phyloP scores from a whole-genome alignment of 768 basidiomycete genomes.

The Tephrocybe sp. region DNA sequence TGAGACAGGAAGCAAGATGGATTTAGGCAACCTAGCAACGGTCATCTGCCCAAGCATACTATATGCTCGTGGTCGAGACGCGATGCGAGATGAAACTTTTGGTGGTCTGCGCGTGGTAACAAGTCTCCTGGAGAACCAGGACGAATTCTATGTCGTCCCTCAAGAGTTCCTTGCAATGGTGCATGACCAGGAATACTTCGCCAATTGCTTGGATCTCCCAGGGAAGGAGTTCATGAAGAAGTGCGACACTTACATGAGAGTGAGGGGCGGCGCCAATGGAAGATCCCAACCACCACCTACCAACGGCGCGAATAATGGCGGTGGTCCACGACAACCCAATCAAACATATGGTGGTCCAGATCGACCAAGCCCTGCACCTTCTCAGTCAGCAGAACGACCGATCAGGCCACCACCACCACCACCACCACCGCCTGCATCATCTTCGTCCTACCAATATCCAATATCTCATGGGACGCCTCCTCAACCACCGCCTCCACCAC shows the following conservation, averaged over 20 bases:
- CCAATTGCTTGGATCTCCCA: conserved; percentile 82
- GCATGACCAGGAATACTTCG: conserved; percentile 90
- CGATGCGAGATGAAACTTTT: conserved; percentile 92
- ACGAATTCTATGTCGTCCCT: conserved; percentile 94
- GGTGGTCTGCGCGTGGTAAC: conserved; percentile 84
- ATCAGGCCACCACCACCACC: conserved; percentile 40
- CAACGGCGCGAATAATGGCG: conserved; percentile 34
- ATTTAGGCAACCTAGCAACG: conserved; percentile 90
- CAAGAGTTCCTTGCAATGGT: conserved; percentile 85
- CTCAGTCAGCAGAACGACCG: conserved; percentile 35
- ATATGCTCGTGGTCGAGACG: conserved; percentile 82
- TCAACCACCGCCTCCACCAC: conserved; percentile 36
- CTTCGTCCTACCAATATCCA: conserved; percentile 32
- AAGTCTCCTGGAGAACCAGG: conserved; percentile 85
- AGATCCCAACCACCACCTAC: conserved; percentile 38
- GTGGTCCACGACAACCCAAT: conserved; percentile 35
- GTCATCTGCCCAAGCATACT: conserved; percentile 99
- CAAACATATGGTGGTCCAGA: conserved; percentile 41
- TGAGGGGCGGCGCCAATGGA: conserved; percentile 62
- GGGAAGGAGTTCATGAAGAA: conserved; percentile 96
- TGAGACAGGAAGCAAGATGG: conserved; percentile 98
- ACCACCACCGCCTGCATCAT: conserved; percentile 34
- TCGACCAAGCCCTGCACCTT: conserved; percentile 39
- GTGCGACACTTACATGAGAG: conserved; percentile 84
- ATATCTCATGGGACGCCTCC: conserved; percentile 36